Base-by-base conservation (phyloP, 2,329 filamentous ascomycete species). In the Zymoseptoria crescenta region DNA sequence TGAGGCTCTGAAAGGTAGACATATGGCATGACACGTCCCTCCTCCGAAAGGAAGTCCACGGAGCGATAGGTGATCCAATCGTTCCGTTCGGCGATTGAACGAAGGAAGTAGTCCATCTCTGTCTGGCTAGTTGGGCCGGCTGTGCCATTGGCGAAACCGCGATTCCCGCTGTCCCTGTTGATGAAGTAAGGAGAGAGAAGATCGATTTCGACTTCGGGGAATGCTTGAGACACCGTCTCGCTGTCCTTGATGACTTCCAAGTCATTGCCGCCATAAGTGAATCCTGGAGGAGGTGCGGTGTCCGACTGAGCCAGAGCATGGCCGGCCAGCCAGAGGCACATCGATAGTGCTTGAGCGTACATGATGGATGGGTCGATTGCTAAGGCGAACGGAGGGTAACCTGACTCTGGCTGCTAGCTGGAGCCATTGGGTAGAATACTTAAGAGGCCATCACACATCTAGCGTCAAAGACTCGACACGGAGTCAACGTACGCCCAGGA, bases 161-260 rank as follows among this genome's bases (percentile, higher is more conserved):
- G 28, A 1, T 59, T 61, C 21, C 67, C 51, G 2, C 56, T 65
- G 10, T 60, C 60, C 13, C 64, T 60, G 30, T 59, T 56, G 6
- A 56, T 51, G 49, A 68, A 68, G 10, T 62, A 59, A 10, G 67
- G 65, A 16, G 65, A 64, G 19, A 62, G 48, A 21, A 68, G 55
- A 24, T 65, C 59, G 10, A 67, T 60, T 54, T 57, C 60, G n/a
- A 67, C 56, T 20, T 63, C 62, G 2, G 62, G 64, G 56, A 65
- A 68, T 24, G 56, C 56, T 9, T 30, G 8, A 3, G 56, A 41
- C 19, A 57, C 56, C 20, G 56, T 45, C 10, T 59, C 54, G 58
- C 58, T 59, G 45, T 59, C 58, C 24, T 56, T 56, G 35, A 50
- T 59, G 4, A 49, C 41, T 49, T 19, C 21, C 8, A 54, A 27